Conservation (phyloP, 306 rosid genomes). For the Prunus padus region DNA sequence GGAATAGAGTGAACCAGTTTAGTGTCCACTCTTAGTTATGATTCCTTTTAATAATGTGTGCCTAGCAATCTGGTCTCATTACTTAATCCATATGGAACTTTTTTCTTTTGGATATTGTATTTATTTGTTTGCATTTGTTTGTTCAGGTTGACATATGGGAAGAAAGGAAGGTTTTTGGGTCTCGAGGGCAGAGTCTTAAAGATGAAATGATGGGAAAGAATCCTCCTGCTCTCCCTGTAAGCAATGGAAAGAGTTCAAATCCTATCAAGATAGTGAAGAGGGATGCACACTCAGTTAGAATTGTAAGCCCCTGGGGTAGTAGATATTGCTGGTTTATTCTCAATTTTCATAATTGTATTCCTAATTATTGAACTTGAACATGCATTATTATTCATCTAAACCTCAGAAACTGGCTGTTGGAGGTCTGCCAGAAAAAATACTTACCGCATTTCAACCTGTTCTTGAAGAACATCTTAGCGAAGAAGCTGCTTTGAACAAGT, state of each 20-base stretch:
- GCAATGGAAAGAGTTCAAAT: conserved; percentile 74
- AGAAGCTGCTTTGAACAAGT: conserved; percentile 68
- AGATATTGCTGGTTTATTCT: conserved; percentile 20
- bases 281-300: conserved; percentile 85
- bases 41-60: background rate
- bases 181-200: conserved; percentile 89
- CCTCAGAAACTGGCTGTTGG: conserved; percentile 89
- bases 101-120: background rate
- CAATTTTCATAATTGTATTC: conserved; percentile 20
- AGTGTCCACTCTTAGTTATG: background rate
- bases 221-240: conserved; percentile 52
- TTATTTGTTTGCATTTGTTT: conserved; percentile 33
- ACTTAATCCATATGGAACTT: background rate
- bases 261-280: conserved; percentile 84
- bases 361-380: conserved; percentile 26
- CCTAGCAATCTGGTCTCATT: background rate
- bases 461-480: conserved; percentile 72
- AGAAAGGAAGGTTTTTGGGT: conserved; percentile 95
- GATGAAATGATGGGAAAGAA: conserved; percentile 76
- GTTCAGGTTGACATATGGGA: conserved; percentile 90
- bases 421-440: conserved; percentile 76
- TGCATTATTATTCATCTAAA: conserved; percentile 33
- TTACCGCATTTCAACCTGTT: conserved; percentile 81
- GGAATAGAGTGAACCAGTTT: background rate
- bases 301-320: conserved; percentile 56